Evolutionary conservation across 306 rosid genomes (phyloP), one percentile per base, ranked within the genome.

Genomic region (Dryas drummondii): DNA sequence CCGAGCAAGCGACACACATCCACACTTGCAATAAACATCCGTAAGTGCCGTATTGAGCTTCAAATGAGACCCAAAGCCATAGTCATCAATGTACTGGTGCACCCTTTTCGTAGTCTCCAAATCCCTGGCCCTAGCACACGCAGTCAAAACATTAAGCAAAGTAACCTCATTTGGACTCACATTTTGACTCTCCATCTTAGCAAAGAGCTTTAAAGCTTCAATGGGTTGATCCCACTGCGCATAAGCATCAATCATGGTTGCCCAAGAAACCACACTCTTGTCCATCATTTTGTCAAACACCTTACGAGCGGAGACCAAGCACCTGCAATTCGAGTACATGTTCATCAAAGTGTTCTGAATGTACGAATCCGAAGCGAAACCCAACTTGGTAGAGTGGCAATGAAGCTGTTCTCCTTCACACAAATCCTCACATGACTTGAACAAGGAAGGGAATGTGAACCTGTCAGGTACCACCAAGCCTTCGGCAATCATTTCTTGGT

Each of bases 251-350:
- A 77, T 78, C 76, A 82, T 73, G 13, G 79, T 72, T n/a, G 78
- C 68, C 85, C 79, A 81, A 57, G 84, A 76, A 59, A 76, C 75
- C 71, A 81, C 72, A 67, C 56, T 53, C 69, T 56, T 82, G 2
- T 77, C 76, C 4, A 2, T 11, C 72, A 77, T 82, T 72, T 60
- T 53, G 42, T 82, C 79, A 13, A 80, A 80, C 72, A 61, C 59
- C 60, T 74, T 52, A 4, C 52, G 40, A 0, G 73, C 76, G 0
- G 54, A 60, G 12, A 74, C 59, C 60, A 74, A 80, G 63, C 76
- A 74, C 3, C 83, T 62, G 16, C 72, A 74, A 44, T 27, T 60
- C 4, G 78, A 72, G 16, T 76, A 72, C 81, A 76, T 66, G 52
- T 45, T 57, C 22, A 72, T 81, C 60, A 76, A 11, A 67, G 79